These are phyloP conservation scores for Blastobotrys apis DNA, from an alignment of 1,139 yeast species.

Conservation along the genomic window DNA sequence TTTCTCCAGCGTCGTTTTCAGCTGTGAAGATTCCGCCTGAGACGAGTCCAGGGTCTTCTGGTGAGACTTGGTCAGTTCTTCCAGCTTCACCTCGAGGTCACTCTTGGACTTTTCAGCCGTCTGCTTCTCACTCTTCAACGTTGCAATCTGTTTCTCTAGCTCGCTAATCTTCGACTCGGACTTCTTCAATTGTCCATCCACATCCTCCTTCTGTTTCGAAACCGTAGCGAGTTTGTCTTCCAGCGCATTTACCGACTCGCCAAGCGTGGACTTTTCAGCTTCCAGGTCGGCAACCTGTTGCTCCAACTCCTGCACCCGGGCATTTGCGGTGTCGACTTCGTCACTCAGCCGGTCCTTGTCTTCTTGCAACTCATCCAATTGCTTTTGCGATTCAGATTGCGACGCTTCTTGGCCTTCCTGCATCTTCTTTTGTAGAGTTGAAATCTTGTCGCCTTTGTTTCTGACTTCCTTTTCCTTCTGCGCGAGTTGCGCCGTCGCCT, in stretches of 20 bases:
- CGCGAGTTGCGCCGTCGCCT: background rate
- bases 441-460: slow-evolving; percentile 6
- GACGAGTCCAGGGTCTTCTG: slow-evolving; percentile 1
- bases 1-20: slow-evolving; percentile 10
- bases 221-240: background rate
- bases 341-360: background rate
- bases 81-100: slow-evolving; percentile 3
- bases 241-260: background rate
- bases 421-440: slow-evolving; percentile 4
- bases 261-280: background rate
- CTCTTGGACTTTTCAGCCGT: slow-evolving; percentile 13
- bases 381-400: slow-evolving; percentile 29
- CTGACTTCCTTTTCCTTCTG: slow-evolving; percentile 10
- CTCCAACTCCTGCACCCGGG: slow-evolving; percentile 1
- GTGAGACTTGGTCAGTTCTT: too few relatives aligned
- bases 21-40: slow-evolving; percentile 5
- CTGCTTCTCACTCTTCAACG: slow-evolving; percentile 14
- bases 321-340: slow-evolving; percentile 4
- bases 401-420: slow-evolving; percentile 31
- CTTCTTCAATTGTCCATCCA: background rate
- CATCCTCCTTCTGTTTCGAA: background rate
- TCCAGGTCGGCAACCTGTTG: slow-evolving; percentile 3
- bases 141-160: slow-evolving; percentile 11
- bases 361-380: slow-evolving; percentile 28
- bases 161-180: slow-evolving; percentile 7